Conservation (phyloP, 805 yeast species). For the Diddensiella transvaalensis region DNA sequence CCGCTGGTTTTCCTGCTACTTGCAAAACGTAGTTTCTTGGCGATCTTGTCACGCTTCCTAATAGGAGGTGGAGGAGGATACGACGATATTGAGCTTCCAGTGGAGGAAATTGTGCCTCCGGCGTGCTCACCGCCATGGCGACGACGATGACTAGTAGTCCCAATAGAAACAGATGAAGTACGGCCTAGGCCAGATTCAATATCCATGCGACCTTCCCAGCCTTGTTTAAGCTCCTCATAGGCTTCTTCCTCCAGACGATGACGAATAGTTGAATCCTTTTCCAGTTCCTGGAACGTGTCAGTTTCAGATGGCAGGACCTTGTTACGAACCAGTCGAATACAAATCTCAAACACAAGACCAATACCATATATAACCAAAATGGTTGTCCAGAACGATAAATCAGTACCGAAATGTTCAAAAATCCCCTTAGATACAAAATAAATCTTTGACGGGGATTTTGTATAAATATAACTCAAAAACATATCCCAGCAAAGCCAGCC, state of each 20-base stretch:
- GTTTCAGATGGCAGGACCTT: slow-evolving; percentile 67
- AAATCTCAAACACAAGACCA: slow-evolving; percentile 64
- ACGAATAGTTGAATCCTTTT: slow-evolving; percentile 63
- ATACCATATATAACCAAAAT: slow-evolving; percentile 53
- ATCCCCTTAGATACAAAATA: slow-evolving; percentile 73
- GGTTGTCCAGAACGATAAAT: slow-evolving; percentile 84
- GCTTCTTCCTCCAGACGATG: slow-evolving; percentile 70
- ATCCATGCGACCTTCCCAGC: slow-evolving; percentile 12
- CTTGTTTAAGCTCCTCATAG: slow-evolving; percentile 50
- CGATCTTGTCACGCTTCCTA: slow-evolving; percentile 15
- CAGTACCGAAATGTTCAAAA: slow-evolving; percentile 68
- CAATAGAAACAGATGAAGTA: background rate
- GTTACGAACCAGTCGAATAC: slow-evolving; percentile 53
- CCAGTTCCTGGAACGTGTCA: slow-evolving; percentile 74
- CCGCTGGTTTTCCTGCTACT: slow-evolving; percentile 25
- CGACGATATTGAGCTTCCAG: background rate
- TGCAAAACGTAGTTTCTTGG: slow-evolving; percentile 29
- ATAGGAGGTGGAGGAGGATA: background rate
- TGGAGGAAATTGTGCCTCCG: background rate
- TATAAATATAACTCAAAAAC: slow-evolving; percentile 66
- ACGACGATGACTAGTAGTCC: background rate
- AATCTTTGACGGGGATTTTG: slow-evolving; percentile 48
- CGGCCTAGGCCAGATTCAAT: slow-evolving; percentile 2
- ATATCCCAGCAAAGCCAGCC: slow-evolving; percentile 89
- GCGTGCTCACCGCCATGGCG: background rate